Evolutionary conservation across 495 filamentous ascomycete genomes (phyloP), one percentile per base, ranked within the genome.

Genomic region (Lasiosphaeria miniovina): DNA sequence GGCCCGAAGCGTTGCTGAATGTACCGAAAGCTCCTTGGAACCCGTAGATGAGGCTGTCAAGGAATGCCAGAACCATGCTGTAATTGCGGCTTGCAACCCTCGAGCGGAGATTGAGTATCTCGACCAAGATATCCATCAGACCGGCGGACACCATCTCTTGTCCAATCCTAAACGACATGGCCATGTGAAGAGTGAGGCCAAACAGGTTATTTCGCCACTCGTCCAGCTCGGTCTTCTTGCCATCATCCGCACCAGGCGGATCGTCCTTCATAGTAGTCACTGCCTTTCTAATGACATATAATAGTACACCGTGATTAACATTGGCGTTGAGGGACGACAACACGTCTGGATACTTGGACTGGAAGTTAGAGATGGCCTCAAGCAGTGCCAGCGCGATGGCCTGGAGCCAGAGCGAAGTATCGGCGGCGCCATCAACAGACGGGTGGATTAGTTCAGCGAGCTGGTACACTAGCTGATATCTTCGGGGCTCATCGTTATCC

Each of bases 281-380:
- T 10, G 90, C 87, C 69, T 93, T 96, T 52, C 93, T 86, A 36
- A 96, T 86, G 59, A 96, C 80, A 68, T 98, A 97, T 68, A 96
- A 87, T n/a, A 99, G 81, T 14, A 98, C 87, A 12, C 95, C 95
- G 64, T 99, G 95, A 67, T 93, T 98, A 55, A 96, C 91, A 71
- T 94, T 94, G 57, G 92, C 88, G 67, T 88, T 93, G 31, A 99
- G 76, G 35, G 93, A 93, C 53, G 90, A 82, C 60, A 89, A 86
- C 14, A 98, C 87, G 62, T 99, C 95, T 15, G 82, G 69, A 24
- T 88, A 81, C 66, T 90, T 94, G 57, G 77, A 68, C 61, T 90
- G 89, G 59, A 93, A 88, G 65, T 88, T 87, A 10, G 88, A 81
- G 46, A 98, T 80, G 8, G 90, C 88, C 72, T 96, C 92, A 43